These are phyloP conservation scores for Cladosporium sp. DNA, from an alignment of 2,329 filamentous ascomycete species.

Conservation along the genomic window DNA sequence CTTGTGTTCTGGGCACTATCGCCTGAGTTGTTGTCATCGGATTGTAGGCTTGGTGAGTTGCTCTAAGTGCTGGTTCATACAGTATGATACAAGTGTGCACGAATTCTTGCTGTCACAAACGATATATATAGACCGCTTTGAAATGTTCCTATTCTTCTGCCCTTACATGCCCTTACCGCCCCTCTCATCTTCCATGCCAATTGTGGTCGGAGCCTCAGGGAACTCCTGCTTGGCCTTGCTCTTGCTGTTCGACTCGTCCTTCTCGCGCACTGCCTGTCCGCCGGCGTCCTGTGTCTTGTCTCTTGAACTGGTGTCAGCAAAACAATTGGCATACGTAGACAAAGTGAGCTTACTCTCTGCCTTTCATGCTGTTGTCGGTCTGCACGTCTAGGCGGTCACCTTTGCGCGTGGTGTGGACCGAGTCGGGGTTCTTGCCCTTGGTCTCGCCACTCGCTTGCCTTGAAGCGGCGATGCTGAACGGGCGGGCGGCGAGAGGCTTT, in stretches of 20 bases:
- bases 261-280: slow-evolving; percentile 37
- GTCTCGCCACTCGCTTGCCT: slow-evolving; percentile 11
- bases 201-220: slow-evolving; percentile 43
- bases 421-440: slow-evolving; percentile 24
- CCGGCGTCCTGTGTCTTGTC: slow-evolving; percentile 28
- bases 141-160: background rate
- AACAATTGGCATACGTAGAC: background rate
- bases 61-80: too few species aligned
- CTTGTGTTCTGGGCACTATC: too few species aligned
- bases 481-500: background rate
- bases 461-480: slow-evolving; percentile 13
- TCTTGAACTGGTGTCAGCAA: background rate
- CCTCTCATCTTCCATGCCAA: slow-evolving; percentile 50
- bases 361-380: slow-evolving; percentile 27
- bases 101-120: too few species aligned
- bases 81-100: background rate
- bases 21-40: too few species aligned
- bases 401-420: slow-evolving; percentile 29
- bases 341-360: slow-evolving; percentile 30
- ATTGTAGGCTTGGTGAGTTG: too few species aligned
- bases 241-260: slow-evolving; percentile 35
- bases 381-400: slow-evolving; percentile 35
- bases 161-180: slow-evolving; percentile 39
- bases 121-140: too few species aligned
- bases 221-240: slow-evolving; percentile 44